phyloP scores from a whole-genome alignment of 2,329 filamentous ascomycete species.

The Cadophora luteo-olivacea region DNA sequence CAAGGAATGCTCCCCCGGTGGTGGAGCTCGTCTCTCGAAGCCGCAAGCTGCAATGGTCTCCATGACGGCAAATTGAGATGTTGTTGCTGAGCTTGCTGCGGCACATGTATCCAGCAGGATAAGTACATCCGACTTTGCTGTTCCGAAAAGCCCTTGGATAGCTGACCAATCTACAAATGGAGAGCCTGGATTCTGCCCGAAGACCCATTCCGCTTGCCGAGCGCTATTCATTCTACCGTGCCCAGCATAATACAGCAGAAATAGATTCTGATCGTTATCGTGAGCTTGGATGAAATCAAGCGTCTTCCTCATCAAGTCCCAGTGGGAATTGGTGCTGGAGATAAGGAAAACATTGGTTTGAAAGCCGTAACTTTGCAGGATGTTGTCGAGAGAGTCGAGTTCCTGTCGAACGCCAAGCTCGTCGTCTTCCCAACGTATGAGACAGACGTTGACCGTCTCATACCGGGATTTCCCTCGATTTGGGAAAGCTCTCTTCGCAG shows the following conservation, averaged over 20 bases:
- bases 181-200: neutral
- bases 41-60: conserved; percentile 9
- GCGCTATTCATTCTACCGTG: conserved; percentile 1
- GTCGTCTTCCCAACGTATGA: conserved; percentile 8
- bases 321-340: neutral
- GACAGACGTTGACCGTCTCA: neutral
- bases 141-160: neutral
- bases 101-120: conserved; percentile 11
- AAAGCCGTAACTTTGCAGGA: neutral
- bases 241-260: conserved; percentile 1
- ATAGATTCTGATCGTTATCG: neutral
- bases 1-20: conserved; percentile 6
- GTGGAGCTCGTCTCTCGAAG: conserved; percentile 1
- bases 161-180: conserved; percentile 12
- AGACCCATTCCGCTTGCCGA: neutral
- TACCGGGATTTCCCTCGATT: conserved; percentile 1
- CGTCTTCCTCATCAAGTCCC: conserved; percentile 6
- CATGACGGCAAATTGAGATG: neutral
- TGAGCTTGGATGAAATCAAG: conserved; percentile 1
- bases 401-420: neutral
- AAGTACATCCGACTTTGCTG: conserved; percentile 6
- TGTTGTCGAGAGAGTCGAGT: neutral
- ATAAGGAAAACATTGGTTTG: conserved; percentile 11
- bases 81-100: conserved; percentile 1
- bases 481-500: neutral